Conservation (phyloP, 164 flowering plant species). For the Piper longum region DNA sequence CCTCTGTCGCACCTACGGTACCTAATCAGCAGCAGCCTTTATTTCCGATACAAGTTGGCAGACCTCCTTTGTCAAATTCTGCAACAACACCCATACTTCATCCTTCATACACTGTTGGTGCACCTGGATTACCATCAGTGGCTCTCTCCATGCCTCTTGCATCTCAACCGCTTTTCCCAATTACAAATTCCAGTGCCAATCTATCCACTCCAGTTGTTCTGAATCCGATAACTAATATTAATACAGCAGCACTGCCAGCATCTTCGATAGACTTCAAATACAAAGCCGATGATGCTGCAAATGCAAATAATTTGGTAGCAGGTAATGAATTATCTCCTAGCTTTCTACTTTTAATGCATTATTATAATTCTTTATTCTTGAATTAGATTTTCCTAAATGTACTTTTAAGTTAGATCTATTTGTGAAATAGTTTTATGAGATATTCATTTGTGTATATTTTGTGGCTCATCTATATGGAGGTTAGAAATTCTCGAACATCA, state of each 20-base stretch:
- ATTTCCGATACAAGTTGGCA: slow-evolving; percentile 68
- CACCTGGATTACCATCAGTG: slow-evolving; percentile 58
- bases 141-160: slow-evolving; percentile 33
- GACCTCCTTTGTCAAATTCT: slow-evolving; percentile 32
- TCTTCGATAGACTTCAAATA: slow-evolving; percentile 34
- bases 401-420: background rate
- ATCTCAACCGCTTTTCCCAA: slow-evolving; percentile 83
- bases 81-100: slow-evolving; percentile 25
- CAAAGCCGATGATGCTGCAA: slow-evolving; percentile 19
- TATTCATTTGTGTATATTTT: background rate
- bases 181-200: slow-evolving; percentile 26
- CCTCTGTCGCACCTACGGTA: slow-evolving; percentile 36
- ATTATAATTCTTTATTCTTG: background rate
- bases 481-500: no score
- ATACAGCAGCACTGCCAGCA: slow-evolving; percentile 22
- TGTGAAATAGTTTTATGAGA: background rate
- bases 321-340: slow-evolving; percentile 23
- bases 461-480: no score
- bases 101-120: slow-evolving; percentile 35
- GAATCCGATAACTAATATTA: slow-evolving; percentile 8
- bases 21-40: slow-evolving; percentile 44
- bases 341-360: slow-evolving; percentile 28
- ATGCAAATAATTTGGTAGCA: slow-evolving; percentile 11
- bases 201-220: slow-evolving; percentile 32
- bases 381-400: background rate